Evolutionary conservation across 2,329 filamentous ascomycete genomes (phyloP).

Genomic region (Catunica adiposa): DNA sequence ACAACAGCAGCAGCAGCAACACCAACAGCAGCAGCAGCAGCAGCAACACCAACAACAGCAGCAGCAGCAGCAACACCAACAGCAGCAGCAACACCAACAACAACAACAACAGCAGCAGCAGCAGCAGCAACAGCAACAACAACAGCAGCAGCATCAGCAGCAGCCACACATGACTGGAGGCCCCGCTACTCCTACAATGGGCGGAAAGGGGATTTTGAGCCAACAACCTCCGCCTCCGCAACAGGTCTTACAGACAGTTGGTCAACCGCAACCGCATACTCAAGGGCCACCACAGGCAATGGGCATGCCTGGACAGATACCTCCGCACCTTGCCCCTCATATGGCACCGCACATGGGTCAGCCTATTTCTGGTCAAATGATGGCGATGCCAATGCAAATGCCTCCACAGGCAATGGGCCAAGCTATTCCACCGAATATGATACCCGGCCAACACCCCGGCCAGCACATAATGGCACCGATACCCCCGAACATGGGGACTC

Average conservation of each 20-base stretch:
- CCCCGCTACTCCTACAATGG: slow-evolving; percentile 20
- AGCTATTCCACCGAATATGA: slow-evolving; percentile 1
- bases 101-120: background rate
- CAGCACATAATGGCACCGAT: slow-evolving; percentile 11
- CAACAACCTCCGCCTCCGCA: slow-evolving; percentile 23
- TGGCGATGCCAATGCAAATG: background rate
- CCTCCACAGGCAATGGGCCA: slow-evolving; percentile 3
- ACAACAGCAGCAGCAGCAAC: background rate
- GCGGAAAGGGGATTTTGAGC: slow-evolving; percentile 12
- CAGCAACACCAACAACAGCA: background rate
- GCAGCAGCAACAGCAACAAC: no score
- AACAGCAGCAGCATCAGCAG: background rate
- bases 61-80: background rate
- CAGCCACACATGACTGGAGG: slow-evolving; percentile 3
- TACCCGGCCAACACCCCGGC: slow-evolving; percentile 15
- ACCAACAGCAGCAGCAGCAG: background rate
- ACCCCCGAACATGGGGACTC: background rate
- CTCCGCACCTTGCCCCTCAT: slow-evolving; percentile 23
- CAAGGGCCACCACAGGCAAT: slow-evolving; percentile 17
- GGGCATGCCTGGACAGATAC: slow-evolving; percentile 20
- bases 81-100: background rate
- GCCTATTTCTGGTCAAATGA: background rate
- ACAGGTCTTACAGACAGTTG: slow-evolving; percentile 8
- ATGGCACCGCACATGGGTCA: slow-evolving; percentile 21
- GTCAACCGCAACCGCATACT: no score